phyloP scores from a whole-genome alignment of 768 basidiomycete species.

The Rhizopogon vesiculosus region DNA sequence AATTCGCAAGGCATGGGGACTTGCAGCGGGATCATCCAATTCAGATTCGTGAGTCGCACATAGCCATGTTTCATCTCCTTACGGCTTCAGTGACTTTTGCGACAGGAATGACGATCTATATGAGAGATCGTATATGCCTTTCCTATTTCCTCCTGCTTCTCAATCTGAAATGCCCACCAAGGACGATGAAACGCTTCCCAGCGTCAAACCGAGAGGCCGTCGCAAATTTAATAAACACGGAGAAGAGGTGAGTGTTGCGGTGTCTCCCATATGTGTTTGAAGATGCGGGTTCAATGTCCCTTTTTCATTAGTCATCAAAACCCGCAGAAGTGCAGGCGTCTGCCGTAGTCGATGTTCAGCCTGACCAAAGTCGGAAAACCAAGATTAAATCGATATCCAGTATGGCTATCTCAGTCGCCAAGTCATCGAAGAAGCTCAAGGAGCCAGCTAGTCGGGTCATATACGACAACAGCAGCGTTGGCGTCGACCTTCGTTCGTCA shows the following conservation, averaged over 20 bases:
- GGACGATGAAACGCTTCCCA: slow-evolving; percentile 5
- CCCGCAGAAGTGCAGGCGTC: not conserved
- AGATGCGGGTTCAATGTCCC: slow-evolving; percentile 16
- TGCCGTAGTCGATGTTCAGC: not conserved
- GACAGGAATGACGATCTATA: slow-evolving; percentile 20
- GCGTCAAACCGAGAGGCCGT: slow-evolving; percentile 38
- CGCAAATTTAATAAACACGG: slow-evolving; percentile 49
- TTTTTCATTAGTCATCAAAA: slow-evolving; percentile 12
- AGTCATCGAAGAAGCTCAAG: not conserved
- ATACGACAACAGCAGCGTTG: slow-evolving; percentile 43
- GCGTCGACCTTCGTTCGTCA: slow-evolving; percentile 41
- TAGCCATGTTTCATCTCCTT: slow-evolving; percentile 1
- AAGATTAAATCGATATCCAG: slow-evolving; percentile 15
- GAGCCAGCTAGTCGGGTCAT: slow-evolving; percentile 21
- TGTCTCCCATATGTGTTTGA: slow-evolving; percentile 16
- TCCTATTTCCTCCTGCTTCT: slow-evolving; percentile 44
- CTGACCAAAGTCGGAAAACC: not conserved
- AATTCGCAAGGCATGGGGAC: slow-evolving; percentile 49
- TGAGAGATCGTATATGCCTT: slow-evolving; percentile 64
- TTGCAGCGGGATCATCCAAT: slow-evolving; percentile 1
- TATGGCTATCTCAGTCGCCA: slow-evolving; percentile 8
- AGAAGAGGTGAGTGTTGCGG: slow-evolving; percentile 30
- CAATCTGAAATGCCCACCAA: slow-evolving; percentile 21
- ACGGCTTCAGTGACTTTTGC: not conserved
- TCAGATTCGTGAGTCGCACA: slow-evolving; percentile 5